Percentiles rank a stretch among this genome's conserved stretches.
Evolutionary conservation across 78 protist genomes (phyloP).

Genomic region (Dictyostelium capitatum): DNA sequence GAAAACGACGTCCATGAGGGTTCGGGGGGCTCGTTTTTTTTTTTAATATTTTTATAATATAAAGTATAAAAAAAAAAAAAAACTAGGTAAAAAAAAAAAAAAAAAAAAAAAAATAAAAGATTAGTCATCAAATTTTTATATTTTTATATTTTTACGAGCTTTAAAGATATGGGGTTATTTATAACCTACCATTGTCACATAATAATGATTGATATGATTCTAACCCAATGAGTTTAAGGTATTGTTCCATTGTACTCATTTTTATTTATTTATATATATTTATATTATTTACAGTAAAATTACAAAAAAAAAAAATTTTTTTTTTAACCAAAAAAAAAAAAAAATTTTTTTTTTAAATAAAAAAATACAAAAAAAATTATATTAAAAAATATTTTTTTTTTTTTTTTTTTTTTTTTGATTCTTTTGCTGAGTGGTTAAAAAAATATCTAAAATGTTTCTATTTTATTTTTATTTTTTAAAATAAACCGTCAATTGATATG

Average conservation of each 20-base stretch:
- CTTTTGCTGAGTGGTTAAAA: too few relatives aligned
- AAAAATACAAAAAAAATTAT: neutral
- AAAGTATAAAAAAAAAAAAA: too few relatives aligned
- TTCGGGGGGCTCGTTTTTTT: too few relatives aligned
- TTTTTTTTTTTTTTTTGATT: too few relatives aligned
- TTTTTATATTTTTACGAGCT: neutral
- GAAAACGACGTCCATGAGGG: too few relatives aligned
- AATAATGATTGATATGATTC: conserved; percentile 28
- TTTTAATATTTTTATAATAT: too few relatives aligned
- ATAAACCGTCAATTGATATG: too few relatives aligned
- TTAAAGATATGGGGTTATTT: neutral
- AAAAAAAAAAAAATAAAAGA: too few relatives aligned
- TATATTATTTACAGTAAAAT: too few relatives aligned
- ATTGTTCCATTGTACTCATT: conserved; percentile 55
- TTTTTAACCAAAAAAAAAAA: neutral
- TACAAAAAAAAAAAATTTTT: neutral
- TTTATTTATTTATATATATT: neutral
- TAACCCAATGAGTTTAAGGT: conserved; percentile 40
- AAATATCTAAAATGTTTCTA: too few relatives aligned
- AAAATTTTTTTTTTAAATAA: neutral
- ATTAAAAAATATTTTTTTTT: too few relatives aligned
- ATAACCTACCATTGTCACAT: conserved; percentile 52
- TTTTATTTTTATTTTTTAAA: too few relatives aligned
- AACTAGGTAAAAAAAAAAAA: neutral
- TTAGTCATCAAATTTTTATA: neutral